phyloP scores from a whole-genome alignment of 805 yeast genomes.

The Lipomyces kockii region DNA sequence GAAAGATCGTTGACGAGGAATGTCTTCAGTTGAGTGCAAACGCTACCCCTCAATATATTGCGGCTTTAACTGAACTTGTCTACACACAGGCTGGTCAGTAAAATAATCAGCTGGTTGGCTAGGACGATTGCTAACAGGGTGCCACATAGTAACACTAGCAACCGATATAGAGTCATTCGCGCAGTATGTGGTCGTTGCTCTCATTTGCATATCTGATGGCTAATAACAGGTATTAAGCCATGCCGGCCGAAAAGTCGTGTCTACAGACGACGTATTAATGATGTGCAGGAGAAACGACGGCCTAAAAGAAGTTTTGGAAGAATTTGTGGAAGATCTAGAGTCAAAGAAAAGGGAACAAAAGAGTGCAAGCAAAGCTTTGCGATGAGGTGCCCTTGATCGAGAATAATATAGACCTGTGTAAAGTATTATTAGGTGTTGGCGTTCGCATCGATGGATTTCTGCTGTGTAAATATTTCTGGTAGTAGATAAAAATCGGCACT shows the following conservation, averaged over 20 bases:
- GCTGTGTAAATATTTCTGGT: neutral
- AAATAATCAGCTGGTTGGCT: neutral
- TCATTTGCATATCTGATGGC: neutral
- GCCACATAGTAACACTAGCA: slow-evolving; percentile 38
- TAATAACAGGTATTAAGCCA: slow-evolving; percentile 35
- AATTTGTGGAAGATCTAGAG: slow-evolving; percentile 29
- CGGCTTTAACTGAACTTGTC: slow-evolving; percentile 44
- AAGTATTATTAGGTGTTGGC: too few relatives aligned
- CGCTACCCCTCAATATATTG: slow-evolving; percentile 44
- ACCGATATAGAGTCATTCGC: slow-evolving; percentile 44
- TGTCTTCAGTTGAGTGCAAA: slow-evolving; percentile 35
- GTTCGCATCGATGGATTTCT: neutral
- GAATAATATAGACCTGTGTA: neutral
- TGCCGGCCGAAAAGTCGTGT: slow-evolving; percentile 42
- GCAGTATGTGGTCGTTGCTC: slow-evolving; percentile 32
- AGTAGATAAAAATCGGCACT: neutral
- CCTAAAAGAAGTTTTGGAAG: slow-evolving; percentile 37
- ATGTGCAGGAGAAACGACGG: slow-evolving; percentile 44
- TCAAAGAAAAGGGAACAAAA: slow-evolving; percentile 15
- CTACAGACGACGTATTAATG: slow-evolving; percentile 42
- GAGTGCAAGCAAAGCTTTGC: slow-evolving; percentile 7
- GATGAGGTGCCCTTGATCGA: neutral
- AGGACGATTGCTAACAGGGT: neutral
- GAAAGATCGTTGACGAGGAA: slow-evolving; percentile 43
- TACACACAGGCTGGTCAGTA: slow-evolving; percentile 41